A percentile compares a stretch with the other conserved stretches of the same genome.
These are phyloP conservation scores for Evernia prunastri DNA, from an alignment of 495 filamentous ascomycete species.

Conservation along the genomic window DNA sequence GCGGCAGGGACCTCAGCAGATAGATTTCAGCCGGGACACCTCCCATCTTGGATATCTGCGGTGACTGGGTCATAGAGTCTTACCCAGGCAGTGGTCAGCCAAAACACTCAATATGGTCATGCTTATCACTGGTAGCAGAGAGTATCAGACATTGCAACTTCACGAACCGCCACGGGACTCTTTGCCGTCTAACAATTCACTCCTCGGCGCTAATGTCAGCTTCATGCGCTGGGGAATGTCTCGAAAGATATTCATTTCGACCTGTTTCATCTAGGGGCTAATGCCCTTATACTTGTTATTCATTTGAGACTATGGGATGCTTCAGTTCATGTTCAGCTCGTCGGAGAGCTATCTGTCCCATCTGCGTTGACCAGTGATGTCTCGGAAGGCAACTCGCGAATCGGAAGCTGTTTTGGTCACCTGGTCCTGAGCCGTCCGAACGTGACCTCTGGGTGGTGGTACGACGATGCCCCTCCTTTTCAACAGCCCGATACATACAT, in stretches of 20 bases:
- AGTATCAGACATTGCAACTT: background rate
- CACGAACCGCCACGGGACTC: background rate
- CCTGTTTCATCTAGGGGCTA: background rate
- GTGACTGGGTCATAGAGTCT: background rate
- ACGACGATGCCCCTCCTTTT: no score
- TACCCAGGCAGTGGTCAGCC: background rate
- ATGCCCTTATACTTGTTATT: background rate
- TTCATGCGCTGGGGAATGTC: background rate
- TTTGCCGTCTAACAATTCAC: background rate
- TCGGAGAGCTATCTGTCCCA: background rate
- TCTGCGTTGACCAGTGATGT: background rate
- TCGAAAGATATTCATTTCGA: background rate
- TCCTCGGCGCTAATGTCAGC: background rate
- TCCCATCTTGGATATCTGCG: background rate
- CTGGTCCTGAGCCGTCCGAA: no score
- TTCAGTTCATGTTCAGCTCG: no score
- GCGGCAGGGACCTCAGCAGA: background rate
- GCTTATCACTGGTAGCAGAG: background rate
- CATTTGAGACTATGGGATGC: no score
- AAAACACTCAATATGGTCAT: background rate
- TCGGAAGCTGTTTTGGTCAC: no score
- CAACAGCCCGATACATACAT: no score
- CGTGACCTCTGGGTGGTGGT: no score
- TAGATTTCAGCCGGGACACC: background rate
- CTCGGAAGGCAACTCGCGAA: background rate